phyloP scores from a whole-genome alignment of 306 rosid genomes.

The Argentina anserina region DNA sequence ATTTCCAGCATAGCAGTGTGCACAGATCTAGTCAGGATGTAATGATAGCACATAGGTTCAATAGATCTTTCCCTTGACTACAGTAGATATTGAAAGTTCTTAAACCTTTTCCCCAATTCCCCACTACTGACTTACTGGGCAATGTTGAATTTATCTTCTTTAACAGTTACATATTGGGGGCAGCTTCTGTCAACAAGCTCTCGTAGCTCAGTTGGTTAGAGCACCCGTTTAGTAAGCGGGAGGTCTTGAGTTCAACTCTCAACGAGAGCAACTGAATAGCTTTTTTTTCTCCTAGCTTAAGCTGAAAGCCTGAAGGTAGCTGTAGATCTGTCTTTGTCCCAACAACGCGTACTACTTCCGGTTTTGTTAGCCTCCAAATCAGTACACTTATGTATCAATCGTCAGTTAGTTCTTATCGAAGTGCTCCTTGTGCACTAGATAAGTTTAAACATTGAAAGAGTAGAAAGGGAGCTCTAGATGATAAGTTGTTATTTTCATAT shows the following conservation, averaged over 20 bases:
- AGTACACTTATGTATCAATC: neutral
- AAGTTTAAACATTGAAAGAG: neutral
- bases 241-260: slow-evolving; percentile 23
- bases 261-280: slow-evolving; percentile 9
- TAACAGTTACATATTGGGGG: neutral
- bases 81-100: neutral
- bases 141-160: too few relatives aligned
- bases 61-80: neutral
- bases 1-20: neutral
- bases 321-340: too few relatives aligned
- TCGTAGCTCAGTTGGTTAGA: slow-evolving; percentile 25
- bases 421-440: too few relatives aligned
- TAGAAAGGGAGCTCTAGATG: slow-evolving; percentile 4
- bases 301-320: too few relatives aligned
- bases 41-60: neutral
- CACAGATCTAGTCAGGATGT: neutral
- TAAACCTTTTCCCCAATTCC: too few relatives aligned
- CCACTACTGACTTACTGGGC: too few relatives aligned
- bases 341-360: too few relatives aligned
- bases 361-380: neutral
- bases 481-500: slow-evolving; percentile 44
- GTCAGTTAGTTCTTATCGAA: neutral
- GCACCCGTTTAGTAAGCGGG: slow-evolving; percentile 26
- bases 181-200: neutral
- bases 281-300: too few relatives aligned